These are phyloP conservation scores for Ceratocystis cubensis DNA, from an alignment of 2,329 filamentous ascomycete species.

Conservation along the genomic window DNA sequence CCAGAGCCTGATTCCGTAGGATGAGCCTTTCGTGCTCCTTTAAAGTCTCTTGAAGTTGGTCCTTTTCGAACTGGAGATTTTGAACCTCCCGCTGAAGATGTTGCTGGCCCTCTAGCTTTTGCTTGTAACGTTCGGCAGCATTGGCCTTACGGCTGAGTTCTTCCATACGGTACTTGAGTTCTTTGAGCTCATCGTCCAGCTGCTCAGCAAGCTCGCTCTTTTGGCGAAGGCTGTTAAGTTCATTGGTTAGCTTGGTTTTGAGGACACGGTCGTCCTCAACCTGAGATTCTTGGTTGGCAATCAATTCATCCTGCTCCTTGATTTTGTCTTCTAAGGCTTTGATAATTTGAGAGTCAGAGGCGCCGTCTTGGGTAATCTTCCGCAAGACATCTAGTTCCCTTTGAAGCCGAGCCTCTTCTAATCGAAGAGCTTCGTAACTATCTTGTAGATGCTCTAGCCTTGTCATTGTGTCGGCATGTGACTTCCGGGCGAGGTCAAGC, in stretches of 20 bases:
- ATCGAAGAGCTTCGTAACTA: slow-evolving; percentile 52
- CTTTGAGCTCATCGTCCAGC: slow-evolving; percentile 46
- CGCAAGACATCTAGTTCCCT: slow-evolving; percentile 40
- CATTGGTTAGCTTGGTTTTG: slow-evolving; percentile 36
- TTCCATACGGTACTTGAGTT: slow-evolving; percentile 46
- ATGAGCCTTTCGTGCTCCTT: slow-evolving; percentile 28
- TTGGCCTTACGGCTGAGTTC: slow-evolving; percentile 51
- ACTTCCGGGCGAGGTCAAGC: slow-evolving; percentile 42
- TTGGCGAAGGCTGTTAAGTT: slow-evolving; percentile 37
- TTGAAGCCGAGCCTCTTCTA: slow-evolving; percentile 47
- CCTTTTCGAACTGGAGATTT: slow-evolving; percentile 42
- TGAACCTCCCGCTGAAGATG: slow-evolving; percentile 44
- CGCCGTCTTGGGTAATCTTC: slow-evolving; percentile 40
- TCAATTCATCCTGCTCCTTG: slow-evolving; percentile 57
- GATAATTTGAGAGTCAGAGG: slow-evolving; percentile 40
- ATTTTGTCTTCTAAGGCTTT: slow-evolving; percentile 44
- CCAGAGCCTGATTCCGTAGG: slow-evolving; percentile 29
- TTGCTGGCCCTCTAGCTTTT: slow-evolving; percentile 47
- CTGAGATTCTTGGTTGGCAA: slow-evolving; percentile 56
- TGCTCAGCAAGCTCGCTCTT: slow-evolving; percentile 39
- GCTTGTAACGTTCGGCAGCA: slow-evolving; percentile 48
- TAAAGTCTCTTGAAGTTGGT: slow-evolving; percentile 39
- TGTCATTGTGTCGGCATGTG: slow-evolving; percentile 46
- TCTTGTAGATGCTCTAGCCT: slow-evolving; percentile 48
- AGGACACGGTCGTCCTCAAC: slow-evolving; percentile 40